phyloP scores from a whole-genome alignment of 2,329 filamentous ascomycete species.

The Fusarium penzigii region DNA sequence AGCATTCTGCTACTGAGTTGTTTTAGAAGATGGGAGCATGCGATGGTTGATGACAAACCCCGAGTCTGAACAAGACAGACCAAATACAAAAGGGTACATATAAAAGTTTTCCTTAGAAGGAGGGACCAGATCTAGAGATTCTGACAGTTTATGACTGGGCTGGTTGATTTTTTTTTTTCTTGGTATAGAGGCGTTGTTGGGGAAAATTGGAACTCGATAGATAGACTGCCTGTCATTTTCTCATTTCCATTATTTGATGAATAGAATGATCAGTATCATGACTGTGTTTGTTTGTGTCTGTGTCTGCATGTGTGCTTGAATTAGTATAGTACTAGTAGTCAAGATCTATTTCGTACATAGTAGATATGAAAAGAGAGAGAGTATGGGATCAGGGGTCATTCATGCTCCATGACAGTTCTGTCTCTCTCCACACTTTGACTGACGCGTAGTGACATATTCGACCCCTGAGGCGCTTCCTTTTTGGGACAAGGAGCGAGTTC shows the following conservation, averaged over 20 bases:
- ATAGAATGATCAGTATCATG: background rate
- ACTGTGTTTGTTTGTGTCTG: background rate
- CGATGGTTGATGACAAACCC: background rate
- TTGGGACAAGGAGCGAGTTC: slow-evolving; percentile 16
- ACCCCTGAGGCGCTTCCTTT: slow-evolving; percentile 24
- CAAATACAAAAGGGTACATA: background rate
- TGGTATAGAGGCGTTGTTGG: background rate
- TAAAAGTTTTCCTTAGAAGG: background rate
- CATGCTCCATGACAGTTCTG: background rate
- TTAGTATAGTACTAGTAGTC: too few relatives aligned
- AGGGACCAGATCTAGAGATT: slow-evolving; percentile 1
- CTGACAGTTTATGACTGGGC: slow-evolving; percentile 20
- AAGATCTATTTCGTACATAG: too few relatives aligned
- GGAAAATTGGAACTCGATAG: background rate
- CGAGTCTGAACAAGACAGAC: slow-evolving; percentile 20
- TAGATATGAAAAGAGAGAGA: too few relatives aligned
- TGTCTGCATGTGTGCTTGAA: background rate
- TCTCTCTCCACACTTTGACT: background rate
- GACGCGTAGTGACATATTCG: slow-evolving; percentile 4
- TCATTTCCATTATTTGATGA: background rate
- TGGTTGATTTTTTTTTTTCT: slow-evolving; percentile 11
- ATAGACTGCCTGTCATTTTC: background rate
- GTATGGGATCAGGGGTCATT: background rate
- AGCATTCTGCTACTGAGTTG: background rate
- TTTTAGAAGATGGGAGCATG: background rate